phyloP scores from a whole-genome alignment of 371 early-diverging fungal genomes.

The Lichtheimia corymbifera region DNA sequence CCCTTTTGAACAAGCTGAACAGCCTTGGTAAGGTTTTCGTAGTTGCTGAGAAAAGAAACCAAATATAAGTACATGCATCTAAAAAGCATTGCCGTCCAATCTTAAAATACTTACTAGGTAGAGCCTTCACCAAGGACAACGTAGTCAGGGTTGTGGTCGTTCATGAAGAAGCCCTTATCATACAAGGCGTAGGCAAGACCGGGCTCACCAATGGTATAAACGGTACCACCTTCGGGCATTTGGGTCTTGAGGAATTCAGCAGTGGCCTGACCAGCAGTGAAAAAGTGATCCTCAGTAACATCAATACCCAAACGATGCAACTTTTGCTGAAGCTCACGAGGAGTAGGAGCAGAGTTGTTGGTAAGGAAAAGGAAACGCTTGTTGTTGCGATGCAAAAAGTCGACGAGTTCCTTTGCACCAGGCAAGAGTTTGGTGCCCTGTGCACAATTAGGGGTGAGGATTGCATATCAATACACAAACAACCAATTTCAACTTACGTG shows the following conservation, averaged over 20 bases:
- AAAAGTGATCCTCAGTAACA: slow-evolving; percentile 62
- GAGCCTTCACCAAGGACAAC: slow-evolving; percentile 69
- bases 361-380: slow-evolving; percentile 71
- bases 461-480: neutral
- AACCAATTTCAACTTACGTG: slow-evolving; percentile 47
- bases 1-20: slow-evolving; percentile 59
- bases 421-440: slow-evolving; percentile 57
- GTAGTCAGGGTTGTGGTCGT: slow-evolving; percentile 64
- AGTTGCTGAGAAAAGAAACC: slow-evolving; percentile 79
- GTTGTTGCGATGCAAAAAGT: slow-evolving; percentile 58
- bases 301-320: slow-evolving; percentile 62
- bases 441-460: neutral
- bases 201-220: slow-evolving; percentile 67
- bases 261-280: slow-evolving; percentile 67
- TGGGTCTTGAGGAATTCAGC: slow-evolving; percentile 65
- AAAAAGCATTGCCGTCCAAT: neutral
- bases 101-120: slow-evolving; percentile 24
- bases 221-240: slow-evolving; percentile 60
- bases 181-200: slow-evolving; percentile 68
- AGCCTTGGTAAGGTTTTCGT: slow-evolving; percentile 65
- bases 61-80: slow-evolving; percentile 35
- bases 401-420: slow-evolving; percentile 69
- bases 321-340: slow-evolving; percentile 66
- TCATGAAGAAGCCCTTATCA: slow-evolving; percentile 69
- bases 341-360: slow-evolving; percentile 72